These are phyloP conservation scores for Arachnopeziza araneosa DNA, from an alignment of 2,329 filamentous ascomycete genomes.

Conservation along the genomic window DNA sequence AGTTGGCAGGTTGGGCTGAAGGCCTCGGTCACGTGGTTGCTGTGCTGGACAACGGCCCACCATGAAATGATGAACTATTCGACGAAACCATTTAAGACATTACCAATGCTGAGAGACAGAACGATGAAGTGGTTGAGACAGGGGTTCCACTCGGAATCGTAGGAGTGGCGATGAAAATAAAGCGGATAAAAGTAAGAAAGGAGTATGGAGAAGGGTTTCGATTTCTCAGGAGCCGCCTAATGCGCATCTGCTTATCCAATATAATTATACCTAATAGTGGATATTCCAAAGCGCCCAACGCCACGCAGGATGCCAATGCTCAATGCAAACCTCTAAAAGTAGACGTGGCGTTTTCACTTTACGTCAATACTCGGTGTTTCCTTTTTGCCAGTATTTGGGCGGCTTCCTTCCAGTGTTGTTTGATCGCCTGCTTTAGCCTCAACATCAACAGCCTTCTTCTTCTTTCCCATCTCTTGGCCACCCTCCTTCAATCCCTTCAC, in stretches of 20 bases:
- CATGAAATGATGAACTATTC: neutral
- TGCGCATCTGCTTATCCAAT: too few species aligned
- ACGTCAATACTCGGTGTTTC: neutral
- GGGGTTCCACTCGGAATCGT: too few species aligned
- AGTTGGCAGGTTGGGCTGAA: neutral
- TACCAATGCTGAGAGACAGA: neutral
- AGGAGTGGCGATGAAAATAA: too few species aligned
- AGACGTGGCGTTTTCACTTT: neutral
- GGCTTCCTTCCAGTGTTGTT: neutral
- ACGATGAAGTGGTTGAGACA: neutral
- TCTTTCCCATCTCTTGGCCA: neutral
- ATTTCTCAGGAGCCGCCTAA: too few species aligned
- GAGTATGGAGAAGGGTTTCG: too few species aligned
- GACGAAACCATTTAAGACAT: neutral
- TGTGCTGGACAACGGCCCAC: neutral
- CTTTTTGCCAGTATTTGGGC: neutral
- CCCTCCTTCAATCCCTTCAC: conserved; percentile 42
- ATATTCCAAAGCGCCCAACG: neutral
- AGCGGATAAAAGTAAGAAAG: too few species aligned
- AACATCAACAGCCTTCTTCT: neutral
- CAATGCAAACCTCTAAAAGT: neutral
- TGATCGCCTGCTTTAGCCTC: neutral
- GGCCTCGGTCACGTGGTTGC: neutral
- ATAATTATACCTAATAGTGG: neutral
- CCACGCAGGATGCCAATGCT: neutral